phyloP scores from a whole-genome alignment of 805 yeast species.

The Brettanomyces bruxellensis region DNA sequence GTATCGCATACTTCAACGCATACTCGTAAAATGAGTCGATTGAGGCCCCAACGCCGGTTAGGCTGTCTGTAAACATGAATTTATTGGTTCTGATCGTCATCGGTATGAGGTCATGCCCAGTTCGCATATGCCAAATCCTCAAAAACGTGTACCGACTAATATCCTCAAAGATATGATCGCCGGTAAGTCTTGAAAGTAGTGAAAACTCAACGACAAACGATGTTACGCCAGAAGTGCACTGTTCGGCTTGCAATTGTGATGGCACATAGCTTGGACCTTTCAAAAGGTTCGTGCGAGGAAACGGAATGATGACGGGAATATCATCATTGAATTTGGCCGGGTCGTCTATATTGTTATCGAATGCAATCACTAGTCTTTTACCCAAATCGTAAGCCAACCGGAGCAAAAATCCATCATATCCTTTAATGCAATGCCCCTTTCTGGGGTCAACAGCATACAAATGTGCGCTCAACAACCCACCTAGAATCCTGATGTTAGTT shows the following conservation, averaged over 20 bases:
- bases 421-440: conserved; percentile 30
- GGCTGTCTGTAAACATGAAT: conserved; percentile 41
- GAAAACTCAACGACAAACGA: conserved; percentile 78
- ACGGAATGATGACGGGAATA: conserved; percentile 38
- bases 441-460: conserved; percentile 48
- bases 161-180: conserved; percentile 60
- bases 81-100: conserved; percentile 51
- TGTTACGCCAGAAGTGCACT: conserved; percentile 84
- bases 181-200: conserved; percentile 63
- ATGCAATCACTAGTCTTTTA: conserved; percentile 59
- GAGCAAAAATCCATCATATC: conserved; percentile 67
- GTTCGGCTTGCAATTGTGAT: conserved; percentile 41
- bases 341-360: conserved; percentile 39
- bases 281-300: conserved; percentile 67
- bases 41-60: conserved; percentile 85
- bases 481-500: conserved; percentile 70
- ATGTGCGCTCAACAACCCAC: conserved; percentile 76
- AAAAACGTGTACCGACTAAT: conserved; percentile 55
- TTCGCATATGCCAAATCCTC: conserved; percentile 61
- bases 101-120: conserved; percentile 58
- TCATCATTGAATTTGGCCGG: not conserved
- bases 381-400: conserved; percentile 71
- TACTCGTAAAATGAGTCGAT: conserved; percentile 88
- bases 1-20: conserved; percentile 65
- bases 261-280: conserved; percentile 43